These are phyloP conservation scores for Coleophoma cylindrospora DNA, from an alignment of 2,329 filamentous ascomycete genomes.

Conservation along the genomic window DNA sequence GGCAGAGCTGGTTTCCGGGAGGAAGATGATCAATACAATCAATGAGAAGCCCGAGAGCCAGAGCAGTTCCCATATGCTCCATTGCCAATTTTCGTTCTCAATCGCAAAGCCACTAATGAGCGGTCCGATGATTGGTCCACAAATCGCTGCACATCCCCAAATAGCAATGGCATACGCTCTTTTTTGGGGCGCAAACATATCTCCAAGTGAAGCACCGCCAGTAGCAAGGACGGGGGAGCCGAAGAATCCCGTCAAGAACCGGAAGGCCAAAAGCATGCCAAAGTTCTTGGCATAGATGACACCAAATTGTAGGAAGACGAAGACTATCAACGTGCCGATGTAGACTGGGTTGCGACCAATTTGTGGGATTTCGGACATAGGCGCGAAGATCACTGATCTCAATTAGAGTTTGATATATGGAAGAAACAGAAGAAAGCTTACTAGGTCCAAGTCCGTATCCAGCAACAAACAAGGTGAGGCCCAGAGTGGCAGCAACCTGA, in stretches of 20 bases:
- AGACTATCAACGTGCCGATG: slow-evolving; percentile 39
- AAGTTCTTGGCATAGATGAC: slow-evolving; percentile 43
- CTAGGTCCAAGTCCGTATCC: slow-evolving; percentile 38
- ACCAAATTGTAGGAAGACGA: slow-evolving; percentile 43
- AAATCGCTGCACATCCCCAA: slow-evolving; percentile 45
- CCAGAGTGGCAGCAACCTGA: slow-evolving; percentile 39
- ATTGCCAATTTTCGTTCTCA: slow-evolving; percentile 51
- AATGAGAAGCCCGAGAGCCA: slow-evolving; percentile 53
- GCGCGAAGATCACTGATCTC: slow-evolving; percentile 32
- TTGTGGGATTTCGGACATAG: slow-evolving; percentile 46
- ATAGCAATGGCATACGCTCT: slow-evolving; percentile 52
- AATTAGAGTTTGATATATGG: slow-evolving; percentile 23
- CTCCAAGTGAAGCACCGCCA: slow-evolving; percentile 41
- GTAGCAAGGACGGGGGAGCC: slow-evolving; percentile 58
- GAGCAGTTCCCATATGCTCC: slow-evolving; percentile 51
- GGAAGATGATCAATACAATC: slow-evolving; percentile 49
- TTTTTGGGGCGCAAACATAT: slow-evolving; percentile 48
- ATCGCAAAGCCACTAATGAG: slow-evolving; percentile 55
- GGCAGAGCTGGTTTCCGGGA: slow-evolving; percentile 54
- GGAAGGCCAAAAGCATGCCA: slow-evolving; percentile 44
- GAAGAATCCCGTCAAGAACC: slow-evolving; percentile 54
- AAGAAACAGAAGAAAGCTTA: slow-evolving; percentile 37
- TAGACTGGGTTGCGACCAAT: slow-evolving; percentile 59
- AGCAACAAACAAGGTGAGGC: slow-evolving; percentile 41
- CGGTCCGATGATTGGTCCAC: slow-evolving; percentile 52